These are phyloP conservation scores for Magnusiomyces magnusii DNA, from an alignment of 1,139 yeast genomes.

Conservation along the genomic window DNA sequence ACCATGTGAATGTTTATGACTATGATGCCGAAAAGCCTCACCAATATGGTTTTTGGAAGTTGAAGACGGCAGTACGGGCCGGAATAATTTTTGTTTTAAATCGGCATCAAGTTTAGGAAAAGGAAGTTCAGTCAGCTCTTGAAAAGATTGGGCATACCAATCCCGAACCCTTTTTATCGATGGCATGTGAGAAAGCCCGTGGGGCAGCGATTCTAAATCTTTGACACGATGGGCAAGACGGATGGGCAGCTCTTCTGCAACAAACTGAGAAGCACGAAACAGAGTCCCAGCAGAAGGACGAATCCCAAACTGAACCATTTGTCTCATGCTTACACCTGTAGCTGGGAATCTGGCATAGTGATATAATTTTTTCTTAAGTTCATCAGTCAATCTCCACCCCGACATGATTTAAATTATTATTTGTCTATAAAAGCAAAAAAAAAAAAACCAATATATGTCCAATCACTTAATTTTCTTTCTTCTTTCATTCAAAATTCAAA, in stretches of 20 bases:
- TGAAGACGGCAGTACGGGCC: neutral
- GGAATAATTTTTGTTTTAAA: conserved; percentile 14
- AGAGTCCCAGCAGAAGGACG: conserved; percentile 70
- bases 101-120: conserved; percentile 10
- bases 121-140: conserved; percentile 54
- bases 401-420: conserved; percentile 5
- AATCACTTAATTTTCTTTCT: no score
- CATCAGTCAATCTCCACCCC: conserved; percentile 16
- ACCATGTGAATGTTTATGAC: conserved; percentile 10
- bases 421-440: neutral
- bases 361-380: conserved; percentile 33
- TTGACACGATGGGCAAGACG: conserved; percentile 79
- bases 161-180: conserved; percentile 69
- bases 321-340: conserved; percentile 75
- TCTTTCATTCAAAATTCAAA: no score
- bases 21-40: conserved; percentile 4
- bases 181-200: conserved; percentile 64
- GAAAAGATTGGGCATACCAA: conserved; percentile 91
- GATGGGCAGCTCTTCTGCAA: conserved; percentile 81
- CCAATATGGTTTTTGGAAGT: neutral
- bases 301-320: conserved; percentile 91
- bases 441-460: conserved; percentile 1
- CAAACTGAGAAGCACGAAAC: conserved; percentile 77
- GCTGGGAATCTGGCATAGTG: conserved; percentile 70
- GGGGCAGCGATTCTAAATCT: conserved; percentile 74